Evolutionary conservation across 345 rosid species (phyloP).

Genomic region (Syzygium aromaticum): DNA sequence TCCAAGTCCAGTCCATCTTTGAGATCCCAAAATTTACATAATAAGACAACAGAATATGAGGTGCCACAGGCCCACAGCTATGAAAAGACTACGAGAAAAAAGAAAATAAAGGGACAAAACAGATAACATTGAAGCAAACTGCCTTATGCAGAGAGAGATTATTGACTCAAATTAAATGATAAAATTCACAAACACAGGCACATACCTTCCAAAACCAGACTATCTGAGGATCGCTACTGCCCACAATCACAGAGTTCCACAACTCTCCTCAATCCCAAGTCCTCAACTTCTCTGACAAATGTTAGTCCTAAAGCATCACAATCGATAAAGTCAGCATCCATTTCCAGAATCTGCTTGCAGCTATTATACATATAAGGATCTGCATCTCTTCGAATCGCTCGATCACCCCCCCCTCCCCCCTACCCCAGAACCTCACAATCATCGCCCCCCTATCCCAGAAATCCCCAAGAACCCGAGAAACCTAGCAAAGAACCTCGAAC

Average conservation of each 20-base stretch:
- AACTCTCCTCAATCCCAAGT: conserved; percentile 57
- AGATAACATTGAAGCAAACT: not conserved
- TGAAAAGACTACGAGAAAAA: not conserved
- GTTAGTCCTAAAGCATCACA: conserved; percentile 72
- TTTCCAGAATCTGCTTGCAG: conserved; percentile 79
- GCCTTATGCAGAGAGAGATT: not conserved
- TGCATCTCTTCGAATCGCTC: conserved; percentile 28
- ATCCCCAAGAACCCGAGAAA: no score
- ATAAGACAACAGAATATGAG: not conserved
- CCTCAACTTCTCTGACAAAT: conserved; percentile 75
- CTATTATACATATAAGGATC: conserved; percentile 78
- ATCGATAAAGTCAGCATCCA: conserved; percentile 79
- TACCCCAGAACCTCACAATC: no score
- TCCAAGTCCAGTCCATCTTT: not conserved
- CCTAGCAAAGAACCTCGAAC: no score
- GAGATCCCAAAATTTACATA: not conserved
- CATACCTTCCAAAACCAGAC: conserved; percentile 93
- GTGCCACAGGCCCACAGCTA: not conserved
- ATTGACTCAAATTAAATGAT: not conserved
- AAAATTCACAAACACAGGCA: not conserved
- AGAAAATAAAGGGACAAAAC: not conserved
- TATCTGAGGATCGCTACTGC: conserved; percentile 58
- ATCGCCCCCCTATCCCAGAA: no score
- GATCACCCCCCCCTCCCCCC: no score
- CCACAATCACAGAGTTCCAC: conserved; percentile 68